These are phyloP conservation scores for Davidsoniella eucalypti DNA, from an alignment of 2,329 filamentous ascomycete genomes.

Conservation along the genomic window DNA sequence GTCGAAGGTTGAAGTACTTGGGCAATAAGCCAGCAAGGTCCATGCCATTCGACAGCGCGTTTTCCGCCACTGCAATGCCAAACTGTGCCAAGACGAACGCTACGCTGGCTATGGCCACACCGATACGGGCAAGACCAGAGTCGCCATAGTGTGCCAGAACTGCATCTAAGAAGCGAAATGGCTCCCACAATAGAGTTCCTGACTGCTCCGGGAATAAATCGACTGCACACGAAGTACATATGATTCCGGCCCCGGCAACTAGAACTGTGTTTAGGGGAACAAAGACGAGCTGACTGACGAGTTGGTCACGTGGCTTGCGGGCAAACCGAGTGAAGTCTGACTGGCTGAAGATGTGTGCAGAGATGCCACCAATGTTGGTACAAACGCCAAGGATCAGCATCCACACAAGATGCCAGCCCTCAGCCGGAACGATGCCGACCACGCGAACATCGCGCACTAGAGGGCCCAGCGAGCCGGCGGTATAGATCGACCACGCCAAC, in stretches of 20 bases:
- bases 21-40: conserved; percentile 12
- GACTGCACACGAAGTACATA: conserved; percentile 25
- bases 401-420: conserved; percentile 16
- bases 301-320: conserved; percentile 14
- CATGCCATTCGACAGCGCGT: conserved; percentile 12
- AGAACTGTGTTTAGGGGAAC: conserved; percentile 23
- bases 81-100: conserved; percentile 29
- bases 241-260: conserved; percentile 20
- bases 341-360: conserved; percentile 19
- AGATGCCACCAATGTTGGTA: conserved; percentile 17
- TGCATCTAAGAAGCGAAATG: conserved; percentile 31
- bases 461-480: conserved; percentile 25
- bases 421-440: conserved; percentile 14
- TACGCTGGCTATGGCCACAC: conserved; percentile 17
- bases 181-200: conserved; percentile 23
- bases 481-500: conserved; percentile 29
- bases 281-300: conserved; percentile 24
- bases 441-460: conserved; percentile 21
- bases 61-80: conserved; percentile 13
- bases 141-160: conserved; percentile 21
- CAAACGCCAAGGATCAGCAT: conserved; percentile 20
- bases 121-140: conserved; percentile 15
- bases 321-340: conserved; percentile 19
- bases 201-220: conserved; percentile 27
- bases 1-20: conserved; percentile 12